A percentile compares a stretch with the other conserved stretches of the same genome.
Conservation (phyloP, 2,329 filamentous ascomycete genomes). For the Ophiostoma tasmaniense region DNA sequence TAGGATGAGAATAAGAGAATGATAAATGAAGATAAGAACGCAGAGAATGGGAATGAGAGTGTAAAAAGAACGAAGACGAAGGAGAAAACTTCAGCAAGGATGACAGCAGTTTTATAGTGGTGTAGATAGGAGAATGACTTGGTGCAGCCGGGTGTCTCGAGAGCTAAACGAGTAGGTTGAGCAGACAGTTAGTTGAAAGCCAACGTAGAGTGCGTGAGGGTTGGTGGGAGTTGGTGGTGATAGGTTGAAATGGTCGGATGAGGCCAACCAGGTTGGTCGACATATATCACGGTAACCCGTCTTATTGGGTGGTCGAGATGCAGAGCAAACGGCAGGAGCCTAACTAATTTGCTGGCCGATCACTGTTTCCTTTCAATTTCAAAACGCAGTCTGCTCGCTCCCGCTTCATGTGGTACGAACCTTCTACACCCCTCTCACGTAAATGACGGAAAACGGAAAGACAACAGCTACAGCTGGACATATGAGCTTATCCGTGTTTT, state of each 20-base stretch:
- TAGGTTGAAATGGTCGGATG: not conserved
- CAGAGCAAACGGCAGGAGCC: not conserved
- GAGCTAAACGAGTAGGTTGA: not conserved
- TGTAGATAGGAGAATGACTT: not conserved
- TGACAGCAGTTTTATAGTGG: not conserved
- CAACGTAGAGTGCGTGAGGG: not conserved
- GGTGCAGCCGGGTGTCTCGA: not conserved
- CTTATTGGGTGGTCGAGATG: not conserved
- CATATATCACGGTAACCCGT: not conserved
- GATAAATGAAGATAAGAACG: not conserved
- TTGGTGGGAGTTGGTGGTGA: not conserved
- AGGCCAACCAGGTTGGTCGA: not conserved
- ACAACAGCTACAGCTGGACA: not conserved
- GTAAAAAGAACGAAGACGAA: not conserved
- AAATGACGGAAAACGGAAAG: not conserved
- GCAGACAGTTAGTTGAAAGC: not conserved
- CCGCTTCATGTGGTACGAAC: not conserved
- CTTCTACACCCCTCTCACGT: too few relatives aligned
- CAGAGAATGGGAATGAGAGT: not conserved
- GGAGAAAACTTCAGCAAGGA: not conserved
- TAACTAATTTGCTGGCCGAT: not conserved
- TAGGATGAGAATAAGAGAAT: not conserved
- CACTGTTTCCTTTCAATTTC: not conserved
- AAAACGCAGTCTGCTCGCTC: not conserved
- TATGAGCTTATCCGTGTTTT: too few relatives aligned